Percentiles rank a stretch among this genome's conserved stretches.
These are phyloP conservation scores for Fusarium sublunatum DNA, from an alignment of 2,329 filamentous ascomycete species.

Conservation along the genomic window DNA sequence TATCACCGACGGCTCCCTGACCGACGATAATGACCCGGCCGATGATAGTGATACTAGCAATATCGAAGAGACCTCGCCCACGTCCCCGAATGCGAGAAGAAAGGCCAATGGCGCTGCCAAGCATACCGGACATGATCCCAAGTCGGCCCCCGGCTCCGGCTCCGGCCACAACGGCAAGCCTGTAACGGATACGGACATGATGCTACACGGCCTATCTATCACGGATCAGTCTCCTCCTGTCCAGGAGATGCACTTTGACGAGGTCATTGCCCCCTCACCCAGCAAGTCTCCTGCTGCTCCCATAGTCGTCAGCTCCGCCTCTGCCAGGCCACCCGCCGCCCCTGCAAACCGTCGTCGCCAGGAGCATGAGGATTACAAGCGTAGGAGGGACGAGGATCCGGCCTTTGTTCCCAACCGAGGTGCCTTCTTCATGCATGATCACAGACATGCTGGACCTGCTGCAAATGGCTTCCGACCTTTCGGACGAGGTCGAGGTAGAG, in stretches of 20 bases:
- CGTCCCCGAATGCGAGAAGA: slow-evolving; percentile 56
- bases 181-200: slow-evolving; percentile 67
- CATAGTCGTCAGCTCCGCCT: slow-evolving; percentile 66
- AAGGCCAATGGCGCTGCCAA: slow-evolving; percentile 57
- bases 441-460: slow-evolving; percentile 80
- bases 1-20: slow-evolving; percentile 72
- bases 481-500: slow-evolving; percentile 72
- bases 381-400: slow-evolving; percentile 87
- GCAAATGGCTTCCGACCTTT: slow-evolving; percentile 82
- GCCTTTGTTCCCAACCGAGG: slow-evolving; percentile 94
- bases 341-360: slow-evolving; percentile 78
- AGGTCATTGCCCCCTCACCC: slow-evolving; percentile 52
- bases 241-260: slow-evolving; percentile 61
- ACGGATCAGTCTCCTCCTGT: slow-evolving; percentile 55
- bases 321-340: slow-evolving; percentile 64
- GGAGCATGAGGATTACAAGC: slow-evolving; percentile 92
- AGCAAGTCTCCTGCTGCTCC: slow-evolving; percentile 59
- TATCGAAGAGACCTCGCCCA: slow-evolving; percentile 67
- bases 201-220: slow-evolving; percentile 66
- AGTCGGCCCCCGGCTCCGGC: slow-evolving; percentile 52
- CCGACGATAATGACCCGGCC: slow-evolving; percentile 69
- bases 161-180: slow-evolving; percentile 49
- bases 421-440: slow-evolving; percentile 97
- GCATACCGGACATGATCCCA: slow-evolving; percentile 47
- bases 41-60: slow-evolving; percentile 74